Evolutionary conservation across 2,329 filamentous ascomycete genomes (phyloP).

Genomic region (Talaromyces sp.): DNA sequence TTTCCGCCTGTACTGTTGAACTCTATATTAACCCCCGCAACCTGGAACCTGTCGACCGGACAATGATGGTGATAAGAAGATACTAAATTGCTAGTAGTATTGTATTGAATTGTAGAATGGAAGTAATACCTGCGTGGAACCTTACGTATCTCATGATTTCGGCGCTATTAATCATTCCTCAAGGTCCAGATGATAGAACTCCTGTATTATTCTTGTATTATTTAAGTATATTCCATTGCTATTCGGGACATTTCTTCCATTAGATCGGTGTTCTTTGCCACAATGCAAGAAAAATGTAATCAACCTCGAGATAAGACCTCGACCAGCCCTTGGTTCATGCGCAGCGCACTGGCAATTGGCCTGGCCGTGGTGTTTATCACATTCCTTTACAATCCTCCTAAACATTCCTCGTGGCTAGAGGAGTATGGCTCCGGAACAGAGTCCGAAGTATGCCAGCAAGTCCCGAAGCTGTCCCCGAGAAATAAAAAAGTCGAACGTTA

Average conservation of each 20-base stretch:
- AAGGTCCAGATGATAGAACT: background rate
- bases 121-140: background rate
- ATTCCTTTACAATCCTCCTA: background rate
- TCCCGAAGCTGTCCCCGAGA: constrained; percentile 14
- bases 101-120: background rate
- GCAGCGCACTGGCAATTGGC: background rate
- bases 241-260: background rate
- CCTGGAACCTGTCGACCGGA: background rate
- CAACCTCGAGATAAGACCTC: constrained; percentile 1
- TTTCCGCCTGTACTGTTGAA: no score
- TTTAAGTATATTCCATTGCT: background rate
- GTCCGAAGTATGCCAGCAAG: constrained; percentile 13
- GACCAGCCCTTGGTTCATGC: background rate
- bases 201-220: background rate
- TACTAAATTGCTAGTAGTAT: background rate
- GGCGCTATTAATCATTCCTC: background rate
- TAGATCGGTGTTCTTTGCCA: background rate
- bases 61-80: background rate
- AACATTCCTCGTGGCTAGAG: background rate
- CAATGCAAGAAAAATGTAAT: background rate
- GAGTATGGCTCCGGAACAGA: constrained; percentile 3
- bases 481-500: constrained; percentile 10
- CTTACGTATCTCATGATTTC: background rate
- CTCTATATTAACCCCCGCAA: background rate
- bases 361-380: background rate